These are phyloP conservation scores for Pilasporangium apinafurcum DNA, from an alignment of 352 stramenopile genomes.

Conservation along the genomic window DNA sequence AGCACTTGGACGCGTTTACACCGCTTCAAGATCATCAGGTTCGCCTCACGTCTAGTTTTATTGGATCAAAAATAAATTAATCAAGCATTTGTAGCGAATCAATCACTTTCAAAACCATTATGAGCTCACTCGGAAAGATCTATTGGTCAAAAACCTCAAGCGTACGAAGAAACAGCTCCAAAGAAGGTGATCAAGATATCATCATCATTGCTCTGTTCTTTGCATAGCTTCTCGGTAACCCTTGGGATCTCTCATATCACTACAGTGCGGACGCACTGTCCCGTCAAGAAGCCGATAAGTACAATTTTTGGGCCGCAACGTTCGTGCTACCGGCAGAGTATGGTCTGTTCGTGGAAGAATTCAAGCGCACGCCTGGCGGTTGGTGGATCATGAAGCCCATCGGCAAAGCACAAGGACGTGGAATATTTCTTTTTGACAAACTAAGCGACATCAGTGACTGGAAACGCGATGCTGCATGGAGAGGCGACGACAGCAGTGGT, in stretches of 20 bases:
- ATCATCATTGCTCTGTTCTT: slow-evolving; percentile 3
- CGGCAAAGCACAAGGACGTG: slow-evolving; percentile 60
- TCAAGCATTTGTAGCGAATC: slow-evolving; percentile 38
- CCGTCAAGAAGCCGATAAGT: slow-evolving; percentile 33
- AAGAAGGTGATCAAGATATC: slow-evolving; percentile 21
- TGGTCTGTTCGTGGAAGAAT: slow-evolving; percentile 65
- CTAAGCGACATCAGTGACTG: slow-evolving; percentile 86
- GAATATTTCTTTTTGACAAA: slow-evolving; percentile 89
- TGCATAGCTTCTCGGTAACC: too few relatives aligned
- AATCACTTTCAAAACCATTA: slow-evolving; percentile 94
- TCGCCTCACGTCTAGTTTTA: too few relatives aligned
- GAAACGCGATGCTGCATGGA: slow-evolving; percentile 69
- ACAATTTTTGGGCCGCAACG: slow-evolving; percentile 55
- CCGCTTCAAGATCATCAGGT: slow-evolving; percentile 56
- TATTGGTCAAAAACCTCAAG: slow-evolving; percentile 91
- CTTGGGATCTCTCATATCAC: too few relatives aligned
- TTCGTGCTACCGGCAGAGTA: slow-evolving; percentile 90
- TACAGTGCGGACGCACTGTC: slow-evolving; percentile 21
- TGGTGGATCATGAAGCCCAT: slow-evolving; percentile 95
- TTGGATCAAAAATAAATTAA: slow-evolving; percentile 6
- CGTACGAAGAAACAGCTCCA: slow-evolving; percentile 81
- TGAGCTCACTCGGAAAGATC: slow-evolving; percentile 88
- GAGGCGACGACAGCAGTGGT: slow-evolving; percentile 23
- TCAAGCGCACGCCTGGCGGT: slow-evolving; percentile 46
- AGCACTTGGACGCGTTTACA: slow-evolving; percentile 61